Base-by-base conservation (phyloP, 2,329 filamentous ascomycete genomes). In the Geosmithia putterillii region DNA sequence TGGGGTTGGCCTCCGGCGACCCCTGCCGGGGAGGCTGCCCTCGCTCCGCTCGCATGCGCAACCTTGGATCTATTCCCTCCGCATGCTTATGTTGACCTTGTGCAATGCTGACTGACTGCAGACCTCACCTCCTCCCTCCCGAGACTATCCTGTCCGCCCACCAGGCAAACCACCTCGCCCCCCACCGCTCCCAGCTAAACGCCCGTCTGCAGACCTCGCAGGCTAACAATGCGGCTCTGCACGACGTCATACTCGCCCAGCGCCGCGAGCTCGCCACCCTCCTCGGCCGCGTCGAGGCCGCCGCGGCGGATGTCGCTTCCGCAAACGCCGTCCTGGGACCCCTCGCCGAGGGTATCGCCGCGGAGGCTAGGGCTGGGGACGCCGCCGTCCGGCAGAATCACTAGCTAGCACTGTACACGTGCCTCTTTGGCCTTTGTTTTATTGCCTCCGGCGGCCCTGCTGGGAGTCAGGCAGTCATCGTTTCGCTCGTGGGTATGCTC, bases 51-150 rank as follows among this genome's bases (percentile, higher is more conserved):
- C n/a, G n/a, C n/a, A n/a, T n/a, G n/a, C n/a, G n/a, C n/a, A n/a
- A n/a, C n/a, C n/a, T n/a, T n/a, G n/a, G n/a, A n/a, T n/a, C n/a
- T n/a, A n/a, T n/a, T n/a, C n/a, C n/a, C n/a, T n/a, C n/a, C n/a
- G n/a, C n/a, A n/a, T n/a, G n/a, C n/a, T n/a, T n/a, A n/a, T n/a
- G n/a, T n/a, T n/a, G n/a, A n/a, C n/a, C n/a, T n/a, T n/a, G n/a
- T n/a, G n/a, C n/a, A n/a, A n/a, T n/a, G n/a, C n/a, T n/a, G n/a
- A n/a, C n/a, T n/a, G n/a, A n/a, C 18, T n/a, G 44, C 20, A 73
- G 70, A 22, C 76, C 76, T 2, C 76, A 82, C 51, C 65, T 71
- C 23, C 66, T 79, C 2, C 71, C 76, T 1, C 67, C 77, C 0
- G 54, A 63, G 3, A 57, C 64, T 3, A 62, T 81, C 35, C 61